Evolutionary conservation across 2,329 filamentous ascomycete genomes (phyloP).

Genomic region (Xylaria sp.): DNA sequence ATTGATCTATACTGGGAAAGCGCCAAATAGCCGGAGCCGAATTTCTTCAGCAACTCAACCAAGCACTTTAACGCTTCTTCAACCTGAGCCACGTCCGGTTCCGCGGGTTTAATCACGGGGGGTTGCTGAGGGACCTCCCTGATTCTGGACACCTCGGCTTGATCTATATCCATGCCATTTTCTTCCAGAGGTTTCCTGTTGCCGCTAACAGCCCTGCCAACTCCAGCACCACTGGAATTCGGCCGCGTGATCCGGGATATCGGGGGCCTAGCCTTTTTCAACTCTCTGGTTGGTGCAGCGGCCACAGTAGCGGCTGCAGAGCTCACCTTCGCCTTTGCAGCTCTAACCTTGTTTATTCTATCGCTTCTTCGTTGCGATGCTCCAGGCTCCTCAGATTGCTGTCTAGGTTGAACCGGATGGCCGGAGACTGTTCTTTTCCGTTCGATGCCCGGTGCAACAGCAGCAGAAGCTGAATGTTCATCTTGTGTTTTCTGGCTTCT

Average conservation of each 20-base stretch:
- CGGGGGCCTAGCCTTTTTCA: constrained; percentile 86
- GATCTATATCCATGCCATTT: constrained; percentile 75
- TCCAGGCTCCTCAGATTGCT: constrained; percentile 69
- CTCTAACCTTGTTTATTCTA: constrained; percentile 75
- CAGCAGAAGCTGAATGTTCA: constrained; percentile 56
- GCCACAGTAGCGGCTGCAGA: constrained; percentile 67
- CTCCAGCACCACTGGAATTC: constrained; percentile 73
- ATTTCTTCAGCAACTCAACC: constrained; percentile 82
- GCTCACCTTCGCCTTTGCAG: constrained; percentile 73
- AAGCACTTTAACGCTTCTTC: constrained; percentile 81
- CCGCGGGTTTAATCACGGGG: constrained; percentile 54
- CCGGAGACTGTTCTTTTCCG: constrained; percentile 95
- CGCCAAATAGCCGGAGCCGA: constrained; percentile 82
- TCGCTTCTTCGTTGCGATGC: constrained; percentile 76
- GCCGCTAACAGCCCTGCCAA: constrained; percentile 88
- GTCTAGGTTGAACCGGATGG: constrained; percentile 69
- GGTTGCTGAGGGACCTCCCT: constrained; percentile 58
- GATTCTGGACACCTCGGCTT: constrained; percentile 66
- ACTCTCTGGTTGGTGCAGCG: constrained; percentile 72
- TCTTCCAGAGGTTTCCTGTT: constrained; percentile 81
- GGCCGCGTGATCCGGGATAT: constrained; percentile 73
- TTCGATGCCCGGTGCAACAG: constrained; percentile 63
- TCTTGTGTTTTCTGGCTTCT: constrained; percentile 51
- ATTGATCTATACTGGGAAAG: constrained; percentile 82
- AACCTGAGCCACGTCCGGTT: constrained; percentile 70